A percentile compares a stretch with the other conserved stretches of the same genome.
Conservation (phyloP, 352 stramenopile species). For the Pythium apleroticum region DNA sequence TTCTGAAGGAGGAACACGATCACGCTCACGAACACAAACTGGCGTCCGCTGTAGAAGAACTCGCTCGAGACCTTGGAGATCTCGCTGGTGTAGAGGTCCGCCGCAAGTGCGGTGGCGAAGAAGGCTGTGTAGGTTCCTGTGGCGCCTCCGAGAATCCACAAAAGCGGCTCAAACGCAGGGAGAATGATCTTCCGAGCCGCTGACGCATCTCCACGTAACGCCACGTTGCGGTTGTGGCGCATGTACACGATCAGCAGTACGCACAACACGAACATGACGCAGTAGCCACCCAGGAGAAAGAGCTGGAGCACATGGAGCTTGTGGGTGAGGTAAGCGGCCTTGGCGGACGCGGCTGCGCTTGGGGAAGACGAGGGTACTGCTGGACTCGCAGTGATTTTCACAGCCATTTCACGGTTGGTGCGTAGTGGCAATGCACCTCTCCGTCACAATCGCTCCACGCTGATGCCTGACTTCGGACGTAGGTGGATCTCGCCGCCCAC, state of each 20-base stretch:
- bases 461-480: background rate
- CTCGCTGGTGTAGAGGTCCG: constrained; percentile 22
- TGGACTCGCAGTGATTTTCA: background rate
- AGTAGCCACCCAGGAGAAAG: constrained; percentile 23
- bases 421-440: background rate
- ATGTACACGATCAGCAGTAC: constrained; percentile 46
- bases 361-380: background rate
- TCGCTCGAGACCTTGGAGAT: constrained; percentile 35
- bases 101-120: constrained; percentile 38
- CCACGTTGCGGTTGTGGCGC: constrained; percentile 48
- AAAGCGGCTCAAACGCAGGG: constrained; percentile 64
- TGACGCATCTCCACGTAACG: constrained; percentile 42
- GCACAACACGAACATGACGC: constrained; percentile 29
- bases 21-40: constrained; percentile 60
- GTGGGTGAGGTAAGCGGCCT: constrained; percentile 18
- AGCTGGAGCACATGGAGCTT: constrained; percentile 22
- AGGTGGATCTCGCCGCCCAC: background rate
- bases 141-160: constrained; percentile 29
- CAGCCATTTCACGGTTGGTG: background rate
- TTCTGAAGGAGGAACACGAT: constrained; percentile 64
- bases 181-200: constrained; percentile 67
- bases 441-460: background rate
- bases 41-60: constrained; percentile 29
- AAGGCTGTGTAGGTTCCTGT: constrained; percentile 18
- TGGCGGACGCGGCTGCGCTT: background rate